phyloP scores from a whole-genome alignment of 345 rosid species.

The Euphorbia tirucalli region DNA sequence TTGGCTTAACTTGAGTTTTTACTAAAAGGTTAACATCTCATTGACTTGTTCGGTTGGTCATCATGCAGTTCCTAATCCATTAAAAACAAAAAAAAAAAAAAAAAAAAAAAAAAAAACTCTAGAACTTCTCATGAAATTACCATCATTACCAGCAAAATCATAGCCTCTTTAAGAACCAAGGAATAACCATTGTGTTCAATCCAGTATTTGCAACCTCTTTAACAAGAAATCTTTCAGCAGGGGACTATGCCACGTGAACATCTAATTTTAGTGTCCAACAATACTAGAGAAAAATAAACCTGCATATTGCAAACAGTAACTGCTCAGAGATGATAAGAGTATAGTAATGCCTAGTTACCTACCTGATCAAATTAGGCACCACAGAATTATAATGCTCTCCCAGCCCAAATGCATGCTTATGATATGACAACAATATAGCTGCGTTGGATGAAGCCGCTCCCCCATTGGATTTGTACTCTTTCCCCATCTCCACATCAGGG shows the following conservation, averaged over 20 bases:
- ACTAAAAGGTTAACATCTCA: not conserved
- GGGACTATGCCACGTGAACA: not conserved
- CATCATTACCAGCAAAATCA: not conserved
- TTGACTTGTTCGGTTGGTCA: not conserved
- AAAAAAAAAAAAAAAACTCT: no score
- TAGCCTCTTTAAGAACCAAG: not conserved
- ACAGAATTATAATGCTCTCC: slow-evolving; percentile 71
- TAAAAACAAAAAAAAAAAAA: not conserved
- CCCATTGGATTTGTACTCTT: slow-evolving; percentile 47
- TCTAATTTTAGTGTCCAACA: not conserved
- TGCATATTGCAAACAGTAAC: slow-evolving; percentile 6
- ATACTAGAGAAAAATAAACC: slow-evolving; percentile 2
- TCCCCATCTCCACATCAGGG: slow-evolving; percentile 77
- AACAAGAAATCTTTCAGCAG: not conserved
- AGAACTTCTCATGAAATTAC: no score
- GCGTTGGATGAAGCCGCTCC: slow-evolving; percentile 16
- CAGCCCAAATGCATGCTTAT: slow-evolving; percentile 64
- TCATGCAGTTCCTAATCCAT: not conserved
- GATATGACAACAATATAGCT: slow-evolving; percentile 51
- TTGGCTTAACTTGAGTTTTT: no score
- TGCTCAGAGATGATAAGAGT: not conserved
- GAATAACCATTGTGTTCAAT: not conserved
- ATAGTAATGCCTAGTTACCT: not conserved
- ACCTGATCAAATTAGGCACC: slow-evolving; percentile 27
- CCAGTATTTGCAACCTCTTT: not conserved